A percentile compares a stretch with the other conserved stretches of the same genome.
These are phyloP conservation scores for Bisporella sp. DNA, from an alignment of 2,329 filamentous ascomycete species.

Conservation along the genomic window DNA sequence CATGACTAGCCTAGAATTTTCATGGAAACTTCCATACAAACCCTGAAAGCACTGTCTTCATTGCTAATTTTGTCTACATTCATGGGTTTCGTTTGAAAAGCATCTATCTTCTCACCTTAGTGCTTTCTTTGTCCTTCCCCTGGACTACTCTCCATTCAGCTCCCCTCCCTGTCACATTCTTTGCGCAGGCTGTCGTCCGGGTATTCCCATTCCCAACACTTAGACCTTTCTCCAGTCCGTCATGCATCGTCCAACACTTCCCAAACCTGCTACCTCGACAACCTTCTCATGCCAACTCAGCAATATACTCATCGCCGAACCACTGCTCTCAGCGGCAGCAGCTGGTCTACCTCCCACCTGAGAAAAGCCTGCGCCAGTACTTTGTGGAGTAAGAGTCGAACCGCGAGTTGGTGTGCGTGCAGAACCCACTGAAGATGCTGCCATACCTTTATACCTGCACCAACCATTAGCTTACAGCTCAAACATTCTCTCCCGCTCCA, in stretches of 20 bases:
- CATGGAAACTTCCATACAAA: too few species aligned
- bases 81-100: too few species aligned
- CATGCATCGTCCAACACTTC: conserved; percentile 91
- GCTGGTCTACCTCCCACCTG: conserved; percentile 58
- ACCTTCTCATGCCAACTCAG: conserved; percentile 99
- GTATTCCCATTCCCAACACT: conserved; percentile 10
- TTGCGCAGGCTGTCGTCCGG: too few species aligned
- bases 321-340: conserved; percentile 57
- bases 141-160: too few species aligned
- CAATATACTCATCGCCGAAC: conserved; percentile 90
- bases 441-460: conserved; percentile 85
- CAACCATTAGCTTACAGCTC: too few species aligned
- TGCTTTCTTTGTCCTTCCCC: too few species aligned
- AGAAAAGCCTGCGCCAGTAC: conserved; percentile 67
- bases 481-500: too few species aligned
- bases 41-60: too few species aligned
- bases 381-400: conserved; percentile 58
- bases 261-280: conserved; percentile 85
- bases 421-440: conserved; percentile 27
- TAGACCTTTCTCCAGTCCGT: conserved; percentile 89
- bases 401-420: conserved; percentile 21
- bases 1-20: too few species aligned
- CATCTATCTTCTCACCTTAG: too few species aligned
- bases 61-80: too few species aligned
- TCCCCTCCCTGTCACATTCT: too few species aligned